Base-by-base conservation (phyloP, 352 stramenopile species). In the Phytopythium mirpurense region DNA sequence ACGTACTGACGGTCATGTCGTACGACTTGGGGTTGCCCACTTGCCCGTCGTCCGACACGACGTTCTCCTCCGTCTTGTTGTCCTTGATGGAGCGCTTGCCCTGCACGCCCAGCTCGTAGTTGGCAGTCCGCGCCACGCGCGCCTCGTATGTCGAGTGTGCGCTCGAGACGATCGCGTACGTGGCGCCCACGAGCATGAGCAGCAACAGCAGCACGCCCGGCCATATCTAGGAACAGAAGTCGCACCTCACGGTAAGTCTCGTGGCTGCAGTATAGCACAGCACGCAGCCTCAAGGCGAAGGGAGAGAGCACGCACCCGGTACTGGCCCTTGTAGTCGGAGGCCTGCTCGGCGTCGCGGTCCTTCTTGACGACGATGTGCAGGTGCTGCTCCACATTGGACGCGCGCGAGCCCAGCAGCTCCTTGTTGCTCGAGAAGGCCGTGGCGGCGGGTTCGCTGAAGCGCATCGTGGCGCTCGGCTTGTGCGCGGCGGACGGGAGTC, bases 21-120 rank as follows among this genome's bases (percentile, higher is more conserved):
- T 87, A 90, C 32, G 56, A 74, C 60, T 79, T 84, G 9, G 78
- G 78, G 54, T 90, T 90, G 44, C 72, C 74, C 15, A 90, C 55
- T 46, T 50, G 50, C 0, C 54, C 58, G 21, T 63, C 59, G 15
- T 63, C 57, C 15, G 58, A 65, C 15, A 78, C 65, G 12, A 63
- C 60, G 44, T 54, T 63, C 12, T 66, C 58, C 21, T 68, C 56
- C 0, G 47, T 73, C 36, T 64, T 66, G 56, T 63, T 67, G 59
- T 85, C 74, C 44, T 77, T 76, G 41, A 85, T 85, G 1, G 62
- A 67, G 11, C 72, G 62, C 35, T 62, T 69, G 18, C 64, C 62
- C 37, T 66, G 54, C 9, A 70, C 54, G 0, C 54, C 44, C 35
- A 73, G 56, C 51, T 84, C 63, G 54, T 78, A 83, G n/a, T 60